Conservation (phyloP, 768 basidiomycete species). For the Rhodocollybia butyracea region DNA sequence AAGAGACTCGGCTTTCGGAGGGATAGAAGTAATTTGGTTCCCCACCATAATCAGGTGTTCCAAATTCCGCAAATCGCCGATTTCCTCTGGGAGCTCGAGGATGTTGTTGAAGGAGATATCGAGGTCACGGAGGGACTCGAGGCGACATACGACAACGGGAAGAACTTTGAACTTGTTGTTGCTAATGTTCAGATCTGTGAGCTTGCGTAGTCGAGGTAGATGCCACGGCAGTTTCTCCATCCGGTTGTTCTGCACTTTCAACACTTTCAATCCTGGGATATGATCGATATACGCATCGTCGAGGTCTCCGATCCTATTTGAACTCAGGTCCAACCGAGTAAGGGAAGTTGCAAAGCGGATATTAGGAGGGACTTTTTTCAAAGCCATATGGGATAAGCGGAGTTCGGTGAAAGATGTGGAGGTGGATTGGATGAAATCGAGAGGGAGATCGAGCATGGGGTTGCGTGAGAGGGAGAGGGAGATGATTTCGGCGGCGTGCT, state of each 20-base stretch:
- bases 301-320: conserved; percentile 87
- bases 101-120: conserved; percentile 96
- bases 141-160: conserved; percentile 71
- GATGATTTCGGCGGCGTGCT: conserved; percentile 79
- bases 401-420: conserved; percentile 83
- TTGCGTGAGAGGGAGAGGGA: conserved; percentile 89
- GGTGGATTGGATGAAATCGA: conserved; percentile 86
- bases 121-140: conserved; percentile 74
- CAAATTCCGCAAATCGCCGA: conserved; percentile 66
- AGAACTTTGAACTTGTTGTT: conserved; percentile 89
- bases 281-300: conserved; percentile 82
- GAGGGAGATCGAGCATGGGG: conserved; percentile 93
- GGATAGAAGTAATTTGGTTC: conserved; percentile 75
- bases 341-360: conserved; percentile 74
- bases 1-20: conserved; percentile 54
- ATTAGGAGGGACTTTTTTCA: conserved; percentile 88
- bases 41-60: conserved; percentile 80
- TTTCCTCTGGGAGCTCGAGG: conserved; percentile 72
- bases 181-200: conserved; percentile 86
- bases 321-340: conserved; percentile 82
- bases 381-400: conserved; percentile 84
- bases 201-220: conserved; percentile 68
- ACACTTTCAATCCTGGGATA: conserved; percentile 61
- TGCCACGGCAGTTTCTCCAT: conserved; percentile 84
- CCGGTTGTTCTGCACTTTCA: conserved; percentile 89